These are phyloP conservation scores for Lactifluus pinguis DNA, from an alignment of 768 basidiomycete genomes.

Conservation along the genomic window DNA sequence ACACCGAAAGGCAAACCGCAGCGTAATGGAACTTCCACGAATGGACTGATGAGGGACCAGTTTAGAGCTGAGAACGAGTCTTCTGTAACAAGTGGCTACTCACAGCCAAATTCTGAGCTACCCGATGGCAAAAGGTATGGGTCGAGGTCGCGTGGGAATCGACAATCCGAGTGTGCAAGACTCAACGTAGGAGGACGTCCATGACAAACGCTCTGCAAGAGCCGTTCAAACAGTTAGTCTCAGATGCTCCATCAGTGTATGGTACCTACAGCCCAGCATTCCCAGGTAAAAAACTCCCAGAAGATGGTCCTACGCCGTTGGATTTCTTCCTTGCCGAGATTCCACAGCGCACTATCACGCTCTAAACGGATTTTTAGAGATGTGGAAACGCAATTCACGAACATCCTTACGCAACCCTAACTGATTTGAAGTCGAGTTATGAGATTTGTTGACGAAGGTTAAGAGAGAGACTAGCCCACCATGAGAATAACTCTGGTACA, in stretches of 20 bases:
- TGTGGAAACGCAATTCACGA: background rate
- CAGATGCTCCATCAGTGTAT: background rate
- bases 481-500: conserved; percentile 35
- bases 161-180: conserved; percentile 43
- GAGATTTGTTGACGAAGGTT: background rate
- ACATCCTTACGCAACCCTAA: conserved; percentile 43
- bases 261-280: conserved; percentile 31
- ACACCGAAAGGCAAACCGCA: conserved; percentile 36
- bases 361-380: conserved; percentile 27
- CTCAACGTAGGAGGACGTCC: conserved; percentile 42
- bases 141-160: conserved; percentile 40
- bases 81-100: conserved; percentile 16
- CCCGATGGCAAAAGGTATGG: conserved; percentile 27
- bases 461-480: conserved; percentile 26
- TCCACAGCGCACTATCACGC: conserved; percentile 43
- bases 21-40: conserved; percentile 39
- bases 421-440: conserved; percentile 23
- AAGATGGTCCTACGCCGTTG: conserved; percentile 40
- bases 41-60: conserved; percentile 16
- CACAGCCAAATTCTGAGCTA: conserved; percentile 36
- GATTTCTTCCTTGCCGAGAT: conserved; percentile 35
- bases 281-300: conserved; percentile 46
- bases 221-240: background rate
- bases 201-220: conserved; percentile 36
- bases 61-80: background rate